Evolutionary conservation across 148 eudicot species (phyloP).

Genomic region (Hydrangea macrophylla): DNA sequence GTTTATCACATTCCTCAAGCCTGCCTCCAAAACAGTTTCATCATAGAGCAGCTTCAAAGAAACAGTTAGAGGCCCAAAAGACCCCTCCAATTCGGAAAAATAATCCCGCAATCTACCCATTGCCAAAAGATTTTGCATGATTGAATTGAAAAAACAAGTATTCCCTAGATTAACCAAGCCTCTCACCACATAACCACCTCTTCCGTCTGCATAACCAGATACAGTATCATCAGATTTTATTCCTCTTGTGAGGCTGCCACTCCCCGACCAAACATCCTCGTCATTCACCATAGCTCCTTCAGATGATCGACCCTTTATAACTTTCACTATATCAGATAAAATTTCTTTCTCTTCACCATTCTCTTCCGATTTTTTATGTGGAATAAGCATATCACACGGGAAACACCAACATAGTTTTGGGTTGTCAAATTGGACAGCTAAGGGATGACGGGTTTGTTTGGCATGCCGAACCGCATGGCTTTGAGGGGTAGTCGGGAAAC

Average conservation of each 20-base stretch:
- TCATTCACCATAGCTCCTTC: conserved; percentile 46
- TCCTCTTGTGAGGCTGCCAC: conserved; percentile 53
- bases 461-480: conserved; percentile 80
- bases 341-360: conserved; percentile 47
- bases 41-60: conserved; percentile 60
- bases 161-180: conserved; percentile 87
- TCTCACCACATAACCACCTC: conserved; percentile 47
- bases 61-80: conserved; percentile 66
- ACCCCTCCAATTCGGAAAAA: conserved; percentile 46
- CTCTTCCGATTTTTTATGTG: conserved; percentile 47
- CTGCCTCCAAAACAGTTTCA: conserved; percentile 46
- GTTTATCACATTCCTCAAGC: conserved; percentile 44
- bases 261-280: conserved; percentile 90
- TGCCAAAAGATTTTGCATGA: conserved; percentile 82
- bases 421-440: conserved; percentile 69
- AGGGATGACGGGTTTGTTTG: conserved; percentile 55
- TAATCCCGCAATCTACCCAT: conserved; percentile 55
- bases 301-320: conserved; percentile 54
- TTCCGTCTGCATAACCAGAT: conserved; percentile 22
- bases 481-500: conserved; percentile 67
- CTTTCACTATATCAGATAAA: conserved; percentile 49
- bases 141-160: conserved; percentile 94
- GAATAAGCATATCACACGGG: conserved; percentile 54
- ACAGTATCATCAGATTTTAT: conserved; percentile 35
- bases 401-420: conserved; percentile 85